Evolutionary conservation across 2,329 filamentous ascomycete species (phyloP).

Genomic region (Chalara sp.): DNA sequence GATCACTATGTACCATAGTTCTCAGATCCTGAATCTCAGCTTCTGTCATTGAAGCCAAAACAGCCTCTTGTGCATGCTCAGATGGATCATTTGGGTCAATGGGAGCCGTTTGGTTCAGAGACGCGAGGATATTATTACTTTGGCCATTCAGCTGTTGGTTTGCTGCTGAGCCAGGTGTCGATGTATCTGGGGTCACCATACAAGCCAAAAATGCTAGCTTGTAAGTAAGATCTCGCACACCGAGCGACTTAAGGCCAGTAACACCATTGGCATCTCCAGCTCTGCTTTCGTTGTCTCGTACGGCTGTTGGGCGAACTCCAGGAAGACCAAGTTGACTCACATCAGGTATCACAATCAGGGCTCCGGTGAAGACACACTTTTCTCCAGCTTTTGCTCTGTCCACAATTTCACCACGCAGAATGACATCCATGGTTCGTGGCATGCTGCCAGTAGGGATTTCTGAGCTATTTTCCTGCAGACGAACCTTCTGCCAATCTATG

Average conservation of each 20-base stretch:
- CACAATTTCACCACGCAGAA: constrained; percentile 93
- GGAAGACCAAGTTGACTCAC: constrained; percentile 91
- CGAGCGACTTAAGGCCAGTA: constrained; percentile 81
- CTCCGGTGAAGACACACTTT: constrained; percentile 96
- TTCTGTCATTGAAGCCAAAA: constrained; percentile 77
- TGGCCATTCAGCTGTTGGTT: constrained; percentile 64
- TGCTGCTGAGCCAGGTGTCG: constrained; percentile 68
- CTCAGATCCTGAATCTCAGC: constrained; percentile 88
- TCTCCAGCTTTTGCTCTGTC: constrained; percentile 96
- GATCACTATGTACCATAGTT: constrained; percentile 88
- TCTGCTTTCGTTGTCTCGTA: constrained; percentile 74
- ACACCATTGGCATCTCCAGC: constrained; percentile 77
- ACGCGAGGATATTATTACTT: constrained; percentile 76
- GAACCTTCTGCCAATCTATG: constrained; percentile 98
- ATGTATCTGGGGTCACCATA: constrained; percentile 88
- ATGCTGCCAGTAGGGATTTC: constrained; percentile 98
- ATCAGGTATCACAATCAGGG: constrained; percentile 92
- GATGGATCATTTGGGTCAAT: constrained; percentile 63
- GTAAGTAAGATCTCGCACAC: constrained; percentile 92
- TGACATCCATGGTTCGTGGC: constrained; percentile 96
- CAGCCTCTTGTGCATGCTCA: constrained; percentile 82
- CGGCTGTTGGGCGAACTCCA: constrained; percentile 73
- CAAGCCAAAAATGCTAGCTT: constrained; percentile 93
- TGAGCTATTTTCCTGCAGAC: constrained; percentile 95
- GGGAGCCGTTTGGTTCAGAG: constrained; percentile 66